These are phyloP conservation scores for Trichoderma guizhouense DNA, from an alignment of 2,329 filamentous ascomycete species.

Conservation along the genomic window DNA sequence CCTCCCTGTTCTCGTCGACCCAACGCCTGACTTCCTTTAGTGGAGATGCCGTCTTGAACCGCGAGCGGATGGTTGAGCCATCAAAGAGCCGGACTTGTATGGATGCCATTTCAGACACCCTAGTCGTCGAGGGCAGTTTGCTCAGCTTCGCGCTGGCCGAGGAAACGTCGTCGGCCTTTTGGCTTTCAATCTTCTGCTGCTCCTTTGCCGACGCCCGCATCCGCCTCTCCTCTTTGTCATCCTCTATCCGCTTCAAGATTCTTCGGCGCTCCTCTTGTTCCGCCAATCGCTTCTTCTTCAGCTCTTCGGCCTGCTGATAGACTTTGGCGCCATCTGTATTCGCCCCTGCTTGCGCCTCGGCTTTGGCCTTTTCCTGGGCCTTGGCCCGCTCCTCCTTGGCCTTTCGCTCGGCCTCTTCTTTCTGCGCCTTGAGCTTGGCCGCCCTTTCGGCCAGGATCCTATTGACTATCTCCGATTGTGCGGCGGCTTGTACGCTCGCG, in stretches of 20 bases:
- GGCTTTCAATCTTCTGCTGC: constrained; percentile 34
- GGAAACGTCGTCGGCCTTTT: constrained; percentile 30
- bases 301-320: constrained; percentile 49
- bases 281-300: constrained; percentile 63
- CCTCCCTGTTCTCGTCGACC: constrained; percentile 65
- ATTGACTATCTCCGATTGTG: constrained; percentile 34
- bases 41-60: constrained; percentile 63
- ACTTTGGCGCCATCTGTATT: constrained; percentile 33
- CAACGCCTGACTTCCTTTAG: constrained; percentile 71
- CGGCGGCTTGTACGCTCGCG: constrained; percentile 23
- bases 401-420: constrained; percentile 43
- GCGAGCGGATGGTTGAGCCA: constrained; percentile 71
- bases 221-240: constrained; percentile 68
- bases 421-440: constrained; percentile 41
- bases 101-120: constrained; percentile 39
- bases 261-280: constrained; percentile 66
- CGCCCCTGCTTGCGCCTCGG: constrained; percentile 37
- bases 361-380: constrained; percentile 45
- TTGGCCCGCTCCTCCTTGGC: constrained; percentile 50
- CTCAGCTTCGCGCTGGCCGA: constrained; percentile 33
- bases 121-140: constrained; percentile 30
- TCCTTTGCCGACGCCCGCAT: constrained; percentile 51
- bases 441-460: constrained; percentile 50
- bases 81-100: constrained; percentile 82
- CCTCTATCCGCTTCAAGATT: constrained; percentile 71